Evolutionary conservation across 805 yeast species (phyloP).

Genomic region (Tetrapisispora pingtungensis): DNA sequence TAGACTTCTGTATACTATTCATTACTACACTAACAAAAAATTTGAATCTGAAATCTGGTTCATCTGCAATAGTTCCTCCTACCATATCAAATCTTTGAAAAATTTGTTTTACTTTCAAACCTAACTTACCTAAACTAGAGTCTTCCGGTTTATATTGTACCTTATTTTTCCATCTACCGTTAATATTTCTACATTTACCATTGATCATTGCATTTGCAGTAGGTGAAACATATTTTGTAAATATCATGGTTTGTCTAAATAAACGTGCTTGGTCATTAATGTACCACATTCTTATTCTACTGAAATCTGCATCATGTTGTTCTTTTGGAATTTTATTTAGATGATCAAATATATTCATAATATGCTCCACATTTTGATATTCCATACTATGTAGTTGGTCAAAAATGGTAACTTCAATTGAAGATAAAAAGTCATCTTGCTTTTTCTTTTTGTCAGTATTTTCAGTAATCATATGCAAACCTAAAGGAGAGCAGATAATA

Average conservation of each 20-base stretch:
- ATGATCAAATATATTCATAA: constrained; percentile 57
- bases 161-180: constrained; percentile 53
- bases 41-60: constrained; percentile 76
- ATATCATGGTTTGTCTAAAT: constrained; percentile 69
- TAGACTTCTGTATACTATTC: constrained; percentile 56
- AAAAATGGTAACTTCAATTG: constrained; percentile 70
- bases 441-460: constrained; percentile 45
- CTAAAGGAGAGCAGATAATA: constrained; percentile 85
- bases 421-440: constrained; percentile 74
- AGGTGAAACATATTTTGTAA: constrained; percentile 73
- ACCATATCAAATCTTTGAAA: constrained; percentile 60
- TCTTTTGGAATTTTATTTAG: constrained; percentile 69
- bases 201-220: constrained; percentile 57
- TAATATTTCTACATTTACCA: constrained; percentile 42
- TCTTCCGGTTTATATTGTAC: constrained; percentile 34
- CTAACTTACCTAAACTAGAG: constrained; percentile 55
- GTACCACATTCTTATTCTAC: constrained; percentile 86
- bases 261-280: constrained; percentile 69
- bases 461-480: constrained; percentile 70
- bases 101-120: constrained; percentile 54
- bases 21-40: constrained; percentile 64
- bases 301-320: constrained; percentile 78
- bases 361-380: constrained; percentile 90
- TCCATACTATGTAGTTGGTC: constrained; percentile 82
- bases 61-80: constrained; percentile 41